Base-by-base conservation (phyloP, 2,329 filamentous ascomycete species). In the Orbilia quercus region DNA sequence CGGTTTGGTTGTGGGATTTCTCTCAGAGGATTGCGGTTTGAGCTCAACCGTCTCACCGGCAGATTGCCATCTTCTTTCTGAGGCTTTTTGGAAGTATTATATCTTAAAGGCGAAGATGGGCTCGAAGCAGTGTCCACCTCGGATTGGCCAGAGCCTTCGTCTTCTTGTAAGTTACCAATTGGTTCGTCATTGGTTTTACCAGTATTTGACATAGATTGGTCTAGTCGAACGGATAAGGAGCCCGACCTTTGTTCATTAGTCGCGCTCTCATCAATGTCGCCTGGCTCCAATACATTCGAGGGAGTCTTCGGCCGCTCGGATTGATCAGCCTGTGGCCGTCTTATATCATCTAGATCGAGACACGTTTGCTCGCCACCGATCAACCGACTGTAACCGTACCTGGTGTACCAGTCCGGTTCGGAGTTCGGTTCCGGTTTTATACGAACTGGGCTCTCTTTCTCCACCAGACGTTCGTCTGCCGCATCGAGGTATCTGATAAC, bases 311-410 rank as follows among this genome's bases (percentile, higher is more conserved):
- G 11, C 5, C 7, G 20, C n/a, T 25, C 2, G n/a, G 12, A 11
- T 18, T 42, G 36, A 11, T n/a, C 23, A 9, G 1, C 22, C 25
- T 28, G 53, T n/a, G 12, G 34, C 7, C 2, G 12, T 9, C 22
- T 44, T 3, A 22, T 25, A 23, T 72, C 59, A 64, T 72, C 67
- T 25, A 72, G 47, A 42, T 72, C 67, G 11, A 72, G 42, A 34
- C 50, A 59, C 22, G 45, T 53, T 25, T 65, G 51, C 20, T 65
- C 67, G 20, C 28, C 55, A 9, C 18, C 9, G 6, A 54, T 22
- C 16, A 63, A n/a, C 12, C 59, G 59, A 18, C 60, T 72, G 25
- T 72, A 72, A 9, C 67, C 67, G 16, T 64, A 72, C 38, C 48
- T 72, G 9, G 50, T 53, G 47, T 72, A 72, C 47, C 58, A 72